Percentiles rank a stretch among this genome's conserved stretches.
Conservation (phyloP, 1,139 yeast genomes). For the Hanseniaspora gamundiae region DNA sequence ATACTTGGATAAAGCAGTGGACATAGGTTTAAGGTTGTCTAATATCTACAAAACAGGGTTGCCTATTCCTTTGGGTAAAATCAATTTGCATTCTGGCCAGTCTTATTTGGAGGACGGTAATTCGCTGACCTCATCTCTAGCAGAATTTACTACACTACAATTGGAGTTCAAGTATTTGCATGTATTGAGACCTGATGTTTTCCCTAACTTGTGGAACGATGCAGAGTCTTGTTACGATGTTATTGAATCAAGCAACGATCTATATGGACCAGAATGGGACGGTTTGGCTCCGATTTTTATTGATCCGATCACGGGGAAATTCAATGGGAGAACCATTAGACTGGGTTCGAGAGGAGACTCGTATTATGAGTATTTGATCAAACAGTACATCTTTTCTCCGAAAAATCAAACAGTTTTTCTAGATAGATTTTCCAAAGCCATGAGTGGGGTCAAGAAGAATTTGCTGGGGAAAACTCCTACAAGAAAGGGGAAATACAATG, state of each 20-base stretch:
- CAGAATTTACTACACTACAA: constrained; percentile 83
- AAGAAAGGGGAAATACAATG: not conserved
- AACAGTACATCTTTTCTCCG: constrained; percentile 74
- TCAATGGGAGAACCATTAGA: constrained; percentile 52
- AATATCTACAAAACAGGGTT: constrained; percentile 50
- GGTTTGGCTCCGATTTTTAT: constrained; percentile 80
- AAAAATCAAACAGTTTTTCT: constrained; percentile 36
- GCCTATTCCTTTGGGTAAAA: constrained; percentile 61
- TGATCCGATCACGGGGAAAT: constrained; percentile 62
- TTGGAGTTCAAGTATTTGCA: constrained; percentile 80
- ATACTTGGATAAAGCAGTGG: constrained; percentile 68
- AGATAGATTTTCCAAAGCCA: constrained; percentile 67
- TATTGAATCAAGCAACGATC: constrained; percentile 32
- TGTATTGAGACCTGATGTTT: constrained; percentile 59
- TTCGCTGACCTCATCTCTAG: constrained; percentile 68
- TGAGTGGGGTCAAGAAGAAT: constrained; percentile 59
- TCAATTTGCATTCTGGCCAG: constrained; percentile 67
- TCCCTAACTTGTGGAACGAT: constrained; percentile 51
- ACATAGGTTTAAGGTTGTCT: constrained; percentile 46
- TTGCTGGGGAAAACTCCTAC: constrained; percentile 41
- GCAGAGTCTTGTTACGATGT: constrained; percentile 63
- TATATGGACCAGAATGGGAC: constrained; percentile 26
- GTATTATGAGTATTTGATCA: constrained; percentile 78
- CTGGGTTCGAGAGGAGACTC: constrained; percentile 91
- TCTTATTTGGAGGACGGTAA: constrained; percentile 76